Evolutionary conservation across 2,329 filamentous ascomycete genomes (phyloP), one percentile per base, ranked within the genome.

Genomic region (Trichoderma atroviride): DNA sequence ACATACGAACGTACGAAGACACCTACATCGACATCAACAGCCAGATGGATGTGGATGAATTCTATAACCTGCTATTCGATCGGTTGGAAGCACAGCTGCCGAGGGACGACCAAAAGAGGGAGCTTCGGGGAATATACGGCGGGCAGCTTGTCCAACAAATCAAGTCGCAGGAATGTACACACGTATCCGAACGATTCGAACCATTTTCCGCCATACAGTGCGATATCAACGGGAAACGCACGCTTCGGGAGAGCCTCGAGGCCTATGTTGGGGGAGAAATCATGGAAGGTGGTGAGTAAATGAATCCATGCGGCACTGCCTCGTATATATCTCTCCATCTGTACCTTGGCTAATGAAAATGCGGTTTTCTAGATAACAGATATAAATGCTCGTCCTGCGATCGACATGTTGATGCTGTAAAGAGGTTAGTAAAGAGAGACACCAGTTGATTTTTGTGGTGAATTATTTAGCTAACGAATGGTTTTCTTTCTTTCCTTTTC

Each of bases 31-130:
- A 98, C 78, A 90, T 96, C 31, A 89, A 90, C 68, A 89, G 92
- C 70, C 96, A 99, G 79, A 98, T 99, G 93, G 96, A 99, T 77
- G 96, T 97, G 5, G 96, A 98, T 74, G 94, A 97, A 78, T 99
- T 98, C 78, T 98, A 96, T 82, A 97, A 96, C 75, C 86, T 97
- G 5, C 86, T 99, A 0, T 96, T 98, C 74, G 94, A 97, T 78
- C 88, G 94, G 31, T 94, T 94, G 87, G 96, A 99, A 77, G 87
- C 88, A 10, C 93, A 97, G 75, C 88, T 98, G 72, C 79, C 86
- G 22, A 86, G 87, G 11, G 80, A 84, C 2, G 85, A 89, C n/a
- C 88, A 89, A 40, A 97, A 92, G 79, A 89, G 88, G 72, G 82
- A 81, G 27, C 91, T 99, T 72, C 88, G 92, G 61, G 90, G 90